Evolutionary conservation across 139 green algal genomes (phyloP).

Genomic region (Chlorella sorokiniana): DNA sequence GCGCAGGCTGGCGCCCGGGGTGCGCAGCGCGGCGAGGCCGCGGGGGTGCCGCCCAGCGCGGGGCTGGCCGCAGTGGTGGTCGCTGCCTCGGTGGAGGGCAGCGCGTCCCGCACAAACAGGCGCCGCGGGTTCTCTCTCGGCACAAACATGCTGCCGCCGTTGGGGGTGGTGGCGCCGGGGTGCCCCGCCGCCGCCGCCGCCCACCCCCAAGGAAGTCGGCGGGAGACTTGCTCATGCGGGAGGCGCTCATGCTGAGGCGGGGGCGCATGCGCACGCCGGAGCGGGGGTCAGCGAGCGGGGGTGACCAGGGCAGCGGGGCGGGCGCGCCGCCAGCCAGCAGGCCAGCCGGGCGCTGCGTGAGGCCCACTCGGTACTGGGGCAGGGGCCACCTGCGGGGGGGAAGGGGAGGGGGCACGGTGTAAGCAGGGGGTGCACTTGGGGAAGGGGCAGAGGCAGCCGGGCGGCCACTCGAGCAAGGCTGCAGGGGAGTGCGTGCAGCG

Average conservation of each 20-base stretch:
- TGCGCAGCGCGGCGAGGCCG: background rate
- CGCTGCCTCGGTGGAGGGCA: constrained; percentile 57
- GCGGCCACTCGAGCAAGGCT: background rate
- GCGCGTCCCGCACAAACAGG: constrained; percentile 80
- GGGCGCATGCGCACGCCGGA: constrained; percentile 53
- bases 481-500: background rate
- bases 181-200: background rate
- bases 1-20: constrained; percentile 26
- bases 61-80: constrained; percentile 24
- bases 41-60: constrained; percentile 3
- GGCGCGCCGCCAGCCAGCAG: constrained; percentile 30
- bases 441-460: background rate
- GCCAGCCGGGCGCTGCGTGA: constrained; percentile 58
- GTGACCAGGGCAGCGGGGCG: constrained; percentile 39
- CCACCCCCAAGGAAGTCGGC: constrained; percentile 36
- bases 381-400: constrained; percentile 6
- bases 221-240: constrained; percentile 27
- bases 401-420: too few relatives aligned
- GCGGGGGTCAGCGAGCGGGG: constrained; percentile 68
- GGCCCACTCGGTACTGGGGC: constrained; percentile 60
- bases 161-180: constrained; percentile 21
- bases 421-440: background rate
- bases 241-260: constrained; percentile 26
- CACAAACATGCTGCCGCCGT: constrained; percentile 57
- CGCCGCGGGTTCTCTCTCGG: constrained; percentile 77